Percentiles rank a stretch among this genome's conserved stretches.
phyloP scores from a whole-genome alignment of 1,284 basidiomycete species.

The Schizophyllum amplum region DNA sequence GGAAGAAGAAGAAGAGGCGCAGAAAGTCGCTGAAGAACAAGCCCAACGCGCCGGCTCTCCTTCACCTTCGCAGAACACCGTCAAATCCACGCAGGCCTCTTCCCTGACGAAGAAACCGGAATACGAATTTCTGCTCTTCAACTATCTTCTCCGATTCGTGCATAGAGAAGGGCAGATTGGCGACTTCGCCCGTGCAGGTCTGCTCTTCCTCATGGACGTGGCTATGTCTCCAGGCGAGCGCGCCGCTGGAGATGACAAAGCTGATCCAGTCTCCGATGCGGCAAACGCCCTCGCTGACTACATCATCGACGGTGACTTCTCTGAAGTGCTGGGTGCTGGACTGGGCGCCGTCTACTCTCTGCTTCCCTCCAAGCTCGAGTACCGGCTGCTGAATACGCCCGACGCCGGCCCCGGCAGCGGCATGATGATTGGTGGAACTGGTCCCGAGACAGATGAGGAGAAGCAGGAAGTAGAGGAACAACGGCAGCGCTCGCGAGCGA shows the following conservation, averaged over 20 bases:
- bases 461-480: slow-evolving; percentile 44
- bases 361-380: slow-evolving; percentile 80
- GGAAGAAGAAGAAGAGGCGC: slow-evolving; percentile 36
- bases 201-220: slow-evolving; percentile 90
- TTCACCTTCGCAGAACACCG: slow-evolving; percentile 49
- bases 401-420: slow-evolving; percentile 27
- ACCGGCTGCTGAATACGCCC: slow-evolving; percentile 39
- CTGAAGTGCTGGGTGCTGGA: slow-evolving; percentile 92
- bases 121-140: slow-evolving; percentile 92
- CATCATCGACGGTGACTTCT: slow-evolving; percentile 92
- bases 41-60: slow-evolving; percentile 38
- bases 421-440: slow-evolving; percentile 61
- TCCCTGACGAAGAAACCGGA: slow-evolving; percentile 60
- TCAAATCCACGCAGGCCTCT: slow-evolving; percentile 40
- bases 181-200: slow-evolving; percentile 87
- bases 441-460: slow-evolving; percentile 42
- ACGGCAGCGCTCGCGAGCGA: slow-evolving; percentile 44
- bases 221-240: slow-evolving; percentile 73
- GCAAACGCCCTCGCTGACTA: slow-evolving; percentile 85
- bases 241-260: slow-evolving; percentile 24
- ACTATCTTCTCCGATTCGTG: slow-evolving; percentile 91
- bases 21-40: slow-evolving; percentile 11
- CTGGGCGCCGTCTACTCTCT: slow-evolving; percentile 91
- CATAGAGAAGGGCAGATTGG: slow-evolving; percentile 93
- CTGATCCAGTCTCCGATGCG: slow-evolving; percentile 74